Percentiles rank a stretch among this genome's conserved stretches.
Conservation (phyloP, 306 rosid species). For the Rosa persica region DNA sequence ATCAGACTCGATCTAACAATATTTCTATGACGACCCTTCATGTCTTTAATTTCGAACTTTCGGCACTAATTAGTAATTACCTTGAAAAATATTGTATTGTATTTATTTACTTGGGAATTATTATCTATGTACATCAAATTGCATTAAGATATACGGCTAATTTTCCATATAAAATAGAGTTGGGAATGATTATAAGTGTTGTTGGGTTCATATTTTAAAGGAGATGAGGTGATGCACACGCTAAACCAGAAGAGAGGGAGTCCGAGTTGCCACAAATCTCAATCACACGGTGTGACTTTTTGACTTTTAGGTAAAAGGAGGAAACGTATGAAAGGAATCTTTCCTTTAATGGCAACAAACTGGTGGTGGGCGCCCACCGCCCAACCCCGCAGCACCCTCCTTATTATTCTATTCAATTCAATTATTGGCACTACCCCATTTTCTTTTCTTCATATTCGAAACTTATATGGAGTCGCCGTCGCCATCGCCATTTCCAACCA, state of each 20-base stretch:
- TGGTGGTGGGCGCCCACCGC: neutral
- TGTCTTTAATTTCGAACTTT: no score
- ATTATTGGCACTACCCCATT: neutral
- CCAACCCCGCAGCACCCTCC: neutral
- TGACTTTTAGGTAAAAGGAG: conserved; percentile 17
- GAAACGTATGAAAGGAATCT: conserved; percentile 29
- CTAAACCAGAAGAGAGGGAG: neutral
- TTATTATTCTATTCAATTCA: neutral
- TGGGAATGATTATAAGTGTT: neutral
- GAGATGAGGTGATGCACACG: neutral
- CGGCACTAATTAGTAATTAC: no score
- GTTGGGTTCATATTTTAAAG: neutral
- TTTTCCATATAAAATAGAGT: neutral
- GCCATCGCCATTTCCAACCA: neutral
- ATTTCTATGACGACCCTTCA: no score
- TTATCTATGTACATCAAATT: no score
- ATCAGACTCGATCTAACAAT: no score
- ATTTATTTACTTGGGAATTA: no score
- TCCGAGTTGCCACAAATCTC: conserved; percentile 9
- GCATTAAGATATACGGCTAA: neutral
- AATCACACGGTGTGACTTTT: conserved; percentile 20
- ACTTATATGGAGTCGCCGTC: neutral
- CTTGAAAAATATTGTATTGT: no score
- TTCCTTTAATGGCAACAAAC: conserved; percentile 46
- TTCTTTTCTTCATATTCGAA: neutral